phyloP scores from a whole-genome alignment of 2,329 filamentous ascomycete genomes.

The Clarireedia monteithiana region DNA sequence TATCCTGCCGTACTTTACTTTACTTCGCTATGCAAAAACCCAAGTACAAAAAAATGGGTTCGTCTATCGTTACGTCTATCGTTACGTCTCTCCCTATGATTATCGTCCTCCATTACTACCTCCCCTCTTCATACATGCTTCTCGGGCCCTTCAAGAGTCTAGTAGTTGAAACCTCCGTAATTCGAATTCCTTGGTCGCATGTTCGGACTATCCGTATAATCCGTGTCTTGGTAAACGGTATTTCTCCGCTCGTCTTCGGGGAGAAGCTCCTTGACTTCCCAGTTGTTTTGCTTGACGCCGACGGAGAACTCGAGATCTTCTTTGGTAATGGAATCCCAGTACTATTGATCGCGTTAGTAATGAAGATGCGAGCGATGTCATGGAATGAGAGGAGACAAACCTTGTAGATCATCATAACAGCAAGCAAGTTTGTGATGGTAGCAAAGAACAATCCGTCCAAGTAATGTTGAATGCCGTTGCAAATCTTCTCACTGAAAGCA shows the following conservation, averaged over 20 bases:
- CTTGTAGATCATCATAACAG: slow-evolving; percentile 99
- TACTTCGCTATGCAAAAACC: too few species aligned
- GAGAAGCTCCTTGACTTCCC: slow-evolving; percentile 87
- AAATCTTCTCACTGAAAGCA: slow-evolving; percentile 79
- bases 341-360: slow-evolving; percentile 43
- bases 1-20: too few species aligned
- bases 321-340: slow-evolving; percentile 98
- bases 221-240: slow-evolving; percentile 28
- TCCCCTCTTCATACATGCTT: background rate
- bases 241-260: slow-evolving; percentile 28
- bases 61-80: too few species aligned
- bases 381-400: slow-evolving; percentile 35
- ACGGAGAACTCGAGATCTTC: slow-evolving; percentile 98
- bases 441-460: slow-evolving; percentile 91
- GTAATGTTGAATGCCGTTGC: slow-evolving; percentile 79
- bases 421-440: slow-evolving; percentile 85
- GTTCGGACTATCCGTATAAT: slow-evolving; percentile 20
- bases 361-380: background rate
- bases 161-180: slow-evolving; percentile 28
- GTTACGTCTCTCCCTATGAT: too few species aligned
- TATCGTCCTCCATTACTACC: background rate
- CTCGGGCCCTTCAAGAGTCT: background rate
- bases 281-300: slow-evolving; percentile 89
- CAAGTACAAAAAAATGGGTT: too few species aligned
- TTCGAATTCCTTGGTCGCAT: slow-evolving; percentile 25